These are phyloP conservation scores for Ceratorhiza oryzae-sativae DNA, from an alignment of 1,284 basidiomycete genomes.

Conservation along the genomic window DNA sequence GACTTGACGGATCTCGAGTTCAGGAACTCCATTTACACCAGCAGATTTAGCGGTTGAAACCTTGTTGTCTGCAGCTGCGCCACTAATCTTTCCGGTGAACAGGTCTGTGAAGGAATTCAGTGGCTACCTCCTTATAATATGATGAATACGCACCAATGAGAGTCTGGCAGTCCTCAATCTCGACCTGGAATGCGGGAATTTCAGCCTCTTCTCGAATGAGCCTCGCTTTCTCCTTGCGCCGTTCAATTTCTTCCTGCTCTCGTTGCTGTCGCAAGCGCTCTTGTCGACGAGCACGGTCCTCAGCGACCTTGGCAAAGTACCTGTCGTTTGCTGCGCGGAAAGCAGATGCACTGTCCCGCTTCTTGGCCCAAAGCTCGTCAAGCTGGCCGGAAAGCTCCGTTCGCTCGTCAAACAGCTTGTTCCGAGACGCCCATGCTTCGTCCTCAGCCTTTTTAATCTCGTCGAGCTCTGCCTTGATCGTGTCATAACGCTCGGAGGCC, in stretches of 20 bases:
- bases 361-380: slow-evolving; percentile 77
- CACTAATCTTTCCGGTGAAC: slow-evolving; percentile 77
- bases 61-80: slow-evolving; percentile 49
- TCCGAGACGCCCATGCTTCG: slow-evolving; percentile 81
- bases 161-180: slow-evolving; percentile 97
- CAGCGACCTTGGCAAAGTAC: slow-evolving; percentile 81
- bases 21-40: slow-evolving; percentile 76
- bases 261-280: slow-evolving; percentile 84
- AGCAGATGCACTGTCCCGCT: slow-evolving; percentile 74
- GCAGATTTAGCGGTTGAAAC: slow-evolving; percentile 43
- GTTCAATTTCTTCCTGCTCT: slow-evolving; percentile 81
- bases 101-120: slow-evolving; percentile 57
- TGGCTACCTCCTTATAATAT: too few relatives aligned
- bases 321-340: slow-evolving; percentile 85
- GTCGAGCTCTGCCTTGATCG: slow-evolving; percentile 87
- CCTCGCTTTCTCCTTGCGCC: slow-evolving; percentile 82
- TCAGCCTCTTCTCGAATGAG: slow-evolving; percentile 91
- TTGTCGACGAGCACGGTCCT: slow-evolving; percentile 83
- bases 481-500: slow-evolving; percentile 80
- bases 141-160: slow-evolving; percentile 61
- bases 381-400: slow-evolving; percentile 74
- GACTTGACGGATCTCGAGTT: slow-evolving; percentile 86
- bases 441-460: slow-evolving; percentile 86
- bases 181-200: slow-evolving; percentile 86
- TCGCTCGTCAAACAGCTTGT: slow-evolving; percentile 89